Evolutionary conservation across 2,329 filamentous ascomycete species (phyloP).

Genomic region (Cordyceps javanica): DNA sequence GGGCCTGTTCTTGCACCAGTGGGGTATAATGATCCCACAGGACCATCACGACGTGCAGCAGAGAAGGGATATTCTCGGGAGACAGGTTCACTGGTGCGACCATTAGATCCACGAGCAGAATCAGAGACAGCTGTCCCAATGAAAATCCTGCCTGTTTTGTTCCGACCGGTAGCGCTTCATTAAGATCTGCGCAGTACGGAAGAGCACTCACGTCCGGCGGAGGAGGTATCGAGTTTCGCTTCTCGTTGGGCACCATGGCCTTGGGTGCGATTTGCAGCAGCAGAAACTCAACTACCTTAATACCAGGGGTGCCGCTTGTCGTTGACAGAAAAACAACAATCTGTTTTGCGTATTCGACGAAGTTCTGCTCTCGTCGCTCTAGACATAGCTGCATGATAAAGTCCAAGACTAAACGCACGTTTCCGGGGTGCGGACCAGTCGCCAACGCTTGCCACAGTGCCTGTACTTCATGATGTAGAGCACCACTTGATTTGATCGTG

Average conservation of each 20-base stretch:
- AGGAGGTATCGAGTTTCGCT: slow-evolving; percentile 59
- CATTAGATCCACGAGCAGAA: slow-evolving; percentile 91
- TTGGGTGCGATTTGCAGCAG: slow-evolving; percentile 87
- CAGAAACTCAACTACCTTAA: slow-evolving; percentile 91
- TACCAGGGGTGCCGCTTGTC: slow-evolving; percentile 64
- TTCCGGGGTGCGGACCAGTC: slow-evolving; percentile 85
- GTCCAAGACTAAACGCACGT: slow-evolving; percentile 88
- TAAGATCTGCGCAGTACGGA: slow-evolving; percentile 85
- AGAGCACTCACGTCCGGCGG: slow-evolving; percentile 68
- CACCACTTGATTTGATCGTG: slow-evolving; percentile 83
- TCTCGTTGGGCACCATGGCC: slow-evolving; percentile 93
- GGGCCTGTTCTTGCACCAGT: slow-evolving; percentile 90
- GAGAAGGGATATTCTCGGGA: slow-evolving; percentile 72
- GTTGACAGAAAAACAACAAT: slow-evolving; percentile 95
- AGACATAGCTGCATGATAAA: slow-evolving; percentile 94
- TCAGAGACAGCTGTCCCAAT: slow-evolving; percentile 84
- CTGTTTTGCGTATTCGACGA: slow-evolving; percentile 96
- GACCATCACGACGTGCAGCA: slow-evolving; percentile 86
- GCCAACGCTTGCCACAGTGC: slow-evolving; percentile 95
- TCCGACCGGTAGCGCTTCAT: slow-evolving; percentile 71
- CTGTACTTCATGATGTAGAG: slow-evolving; percentile 92
- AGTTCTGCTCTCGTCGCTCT: slow-evolving; percentile 93
- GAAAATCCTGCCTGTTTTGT: slow-evolving; percentile 92
- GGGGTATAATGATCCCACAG: slow-evolving; percentile 97
- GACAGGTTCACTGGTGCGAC: slow-evolving; percentile 80